Evolutionary conservation across 169 alveolate species (phyloP).

Genomic region (Miamiensis avidus): DNA sequence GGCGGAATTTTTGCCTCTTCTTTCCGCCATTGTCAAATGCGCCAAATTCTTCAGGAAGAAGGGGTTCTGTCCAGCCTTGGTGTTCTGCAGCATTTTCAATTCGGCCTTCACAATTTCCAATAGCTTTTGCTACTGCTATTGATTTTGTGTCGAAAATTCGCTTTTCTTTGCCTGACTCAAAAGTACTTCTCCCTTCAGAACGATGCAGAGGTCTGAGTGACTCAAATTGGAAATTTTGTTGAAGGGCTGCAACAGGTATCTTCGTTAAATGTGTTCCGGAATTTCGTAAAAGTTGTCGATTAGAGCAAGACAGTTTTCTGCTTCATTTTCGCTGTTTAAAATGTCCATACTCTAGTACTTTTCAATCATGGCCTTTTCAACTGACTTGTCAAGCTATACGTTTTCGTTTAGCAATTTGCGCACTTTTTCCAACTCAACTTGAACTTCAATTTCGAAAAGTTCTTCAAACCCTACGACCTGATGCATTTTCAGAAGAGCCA

Average conservation of each 20-base stretch:
- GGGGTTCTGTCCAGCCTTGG: not conserved
- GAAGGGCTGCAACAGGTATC: not conserved
- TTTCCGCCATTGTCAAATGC: too few relatives aligned
- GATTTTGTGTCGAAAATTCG: not conserved
- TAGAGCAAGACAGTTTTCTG: too few relatives aligned
- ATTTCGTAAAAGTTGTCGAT: not conserved
- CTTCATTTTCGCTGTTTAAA: too few relatives aligned
- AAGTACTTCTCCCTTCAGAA: not conserved
- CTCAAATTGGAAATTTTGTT: not conserved
- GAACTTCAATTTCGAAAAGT: not conserved
- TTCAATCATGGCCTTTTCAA: not conserved
- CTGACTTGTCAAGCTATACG: not conserved
- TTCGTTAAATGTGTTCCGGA: not conserved
- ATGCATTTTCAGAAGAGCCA: not conserved
- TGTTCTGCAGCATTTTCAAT: not conserved
- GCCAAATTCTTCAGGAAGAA: not conserved
- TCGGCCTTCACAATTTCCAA: not conserved
- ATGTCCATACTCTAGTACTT: not conserved
- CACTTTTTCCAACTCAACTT: not conserved
- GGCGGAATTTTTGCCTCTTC: not conserved
- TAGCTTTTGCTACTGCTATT: too few relatives aligned
- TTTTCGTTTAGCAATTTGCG: not conserved
- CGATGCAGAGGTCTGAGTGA: not conserved
- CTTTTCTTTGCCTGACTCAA: not conserved
- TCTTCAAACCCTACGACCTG: not conserved